phyloP scores from a whole-genome alignment of 2,329 filamentous ascomycete genomes.

The Pseudogymnoascus sp. region DNA sequence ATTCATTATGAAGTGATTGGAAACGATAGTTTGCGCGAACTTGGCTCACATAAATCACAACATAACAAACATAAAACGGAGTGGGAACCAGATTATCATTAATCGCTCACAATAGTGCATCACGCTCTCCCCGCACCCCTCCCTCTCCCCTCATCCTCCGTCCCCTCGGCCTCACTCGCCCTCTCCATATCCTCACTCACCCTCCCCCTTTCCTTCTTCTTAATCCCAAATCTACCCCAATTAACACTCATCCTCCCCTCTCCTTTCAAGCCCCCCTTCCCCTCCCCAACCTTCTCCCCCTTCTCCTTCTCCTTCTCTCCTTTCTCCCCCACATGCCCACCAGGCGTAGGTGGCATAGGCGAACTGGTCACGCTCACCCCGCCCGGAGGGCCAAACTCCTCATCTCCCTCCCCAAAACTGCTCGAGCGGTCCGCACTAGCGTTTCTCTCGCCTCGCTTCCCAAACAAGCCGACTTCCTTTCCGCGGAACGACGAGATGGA shows the following conservation, averaged over 20 bases:
- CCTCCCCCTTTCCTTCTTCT: slow-evolving; percentile 21
- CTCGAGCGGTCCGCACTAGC: slow-evolving; percentile 48
- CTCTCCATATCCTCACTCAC: slow-evolving; percentile 27
- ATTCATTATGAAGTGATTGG: too few species aligned
- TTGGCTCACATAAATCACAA: not conserved
- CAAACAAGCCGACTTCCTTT: slow-evolving; percentile 35
- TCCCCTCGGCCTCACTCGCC: slow-evolving; percentile 25
- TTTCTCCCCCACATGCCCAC: slow-evolving; percentile 39
- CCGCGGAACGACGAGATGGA: slow-evolving; percentile 49
- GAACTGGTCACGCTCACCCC: slow-evolving; percentile 49
- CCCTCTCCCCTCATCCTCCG: slow-evolving; percentile 21
- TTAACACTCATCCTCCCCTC: slow-evolving; percentile 26
- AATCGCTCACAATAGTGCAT: not conserved
- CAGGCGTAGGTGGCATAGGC: slow-evolving; percentile 29
- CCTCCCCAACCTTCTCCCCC: not conserved
- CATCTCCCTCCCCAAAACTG: slow-evolving; percentile 46
- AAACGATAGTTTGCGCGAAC: too few species aligned
- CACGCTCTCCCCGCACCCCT: not conserved
- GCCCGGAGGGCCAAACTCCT: slow-evolving; percentile 34
- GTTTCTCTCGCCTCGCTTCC: slow-evolving; percentile 30
- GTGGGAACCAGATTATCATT: not conserved
- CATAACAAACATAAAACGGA: not conserved
- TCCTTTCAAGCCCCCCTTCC: slow-evolving; percentile 18
- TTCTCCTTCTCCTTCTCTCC: slow-evolving; percentile 37
- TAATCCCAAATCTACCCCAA: slow-evolving; percentile 26